Evolutionary conservation across 2,329 filamentous ascomycete genomes (phyloP).

Genomic region (Exophiala aquamarina): DNA sequence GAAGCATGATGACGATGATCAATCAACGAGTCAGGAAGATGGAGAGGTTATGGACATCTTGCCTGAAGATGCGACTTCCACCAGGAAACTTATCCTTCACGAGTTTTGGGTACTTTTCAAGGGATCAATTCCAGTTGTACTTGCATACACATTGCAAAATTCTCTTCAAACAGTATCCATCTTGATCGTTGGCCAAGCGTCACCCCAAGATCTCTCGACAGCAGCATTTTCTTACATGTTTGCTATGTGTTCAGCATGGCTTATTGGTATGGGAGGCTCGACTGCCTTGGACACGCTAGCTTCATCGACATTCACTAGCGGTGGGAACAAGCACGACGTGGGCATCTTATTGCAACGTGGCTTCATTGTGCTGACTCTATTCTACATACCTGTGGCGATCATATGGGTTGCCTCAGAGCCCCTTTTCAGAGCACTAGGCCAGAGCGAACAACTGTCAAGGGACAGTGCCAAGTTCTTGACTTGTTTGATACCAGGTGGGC

Average conservation of each 20-base stretch:
- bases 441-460: slow-evolving; percentile 73
- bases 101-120: slow-evolving; percentile 70
- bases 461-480: slow-evolving; percentile 73
- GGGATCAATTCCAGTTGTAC: slow-evolving; percentile 72
- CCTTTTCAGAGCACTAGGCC: slow-evolving; percentile 71
- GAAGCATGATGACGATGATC: slow-evolving; percentile 17
- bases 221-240: slow-evolving; percentile 93
- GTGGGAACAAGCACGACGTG: slow-evolving; percentile 73
- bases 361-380: slow-evolving; percentile 67
- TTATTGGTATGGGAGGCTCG: slow-evolving; percentile 80
- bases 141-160: slow-evolving; percentile 84
- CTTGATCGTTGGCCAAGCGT: slow-evolving; percentile 75
- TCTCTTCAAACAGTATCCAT: slow-evolving; percentile 81
- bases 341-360: slow-evolving; percentile 76
- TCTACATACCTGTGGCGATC: slow-evolving; percentile 71
- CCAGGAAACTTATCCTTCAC: slow-evolving; percentile 41
- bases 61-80: slow-evolving; percentile 30
- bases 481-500: slow-evolving; percentile 73
- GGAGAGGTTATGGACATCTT: slow-evolving; percentile 25
- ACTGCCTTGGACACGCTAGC: slow-evolving; percentile 84
- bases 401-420: slow-evolving; percentile 75
- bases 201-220: slow-evolving; percentile 75
- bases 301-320: slow-evolving; percentile 78
- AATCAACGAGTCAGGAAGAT: slow-evolving; percentile 20
- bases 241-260: slow-evolving; percentile 83